phyloP scores from a whole-genome alignment of 148 eudicot genomes.

The Diospyros lotus region DNA sequence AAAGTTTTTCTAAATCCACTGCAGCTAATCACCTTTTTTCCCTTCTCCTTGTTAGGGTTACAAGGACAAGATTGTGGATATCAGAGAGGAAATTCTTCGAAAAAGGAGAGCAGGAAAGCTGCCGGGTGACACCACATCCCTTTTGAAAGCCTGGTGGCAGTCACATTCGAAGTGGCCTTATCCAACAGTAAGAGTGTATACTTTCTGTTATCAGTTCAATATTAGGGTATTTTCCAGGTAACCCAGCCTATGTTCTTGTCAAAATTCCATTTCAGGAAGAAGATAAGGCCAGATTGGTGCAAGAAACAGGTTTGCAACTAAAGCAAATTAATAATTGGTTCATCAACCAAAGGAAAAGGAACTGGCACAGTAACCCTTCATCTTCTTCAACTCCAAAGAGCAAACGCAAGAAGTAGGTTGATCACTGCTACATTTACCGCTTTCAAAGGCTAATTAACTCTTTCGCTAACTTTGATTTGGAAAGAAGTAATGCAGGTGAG shows the following conservation, averaged over 20 bases:
- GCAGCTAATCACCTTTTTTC: conserved; percentile 5
- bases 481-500: conserved; percentile 39
- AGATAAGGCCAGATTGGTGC: conserved; percentile 90
- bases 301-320: conserved; percentile 88
- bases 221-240: no score
- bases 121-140: conserved; percentile 92
- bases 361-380: conserved; percentile 92
- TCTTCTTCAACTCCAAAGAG: conserved; percentile 59
- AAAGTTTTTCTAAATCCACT: background rate
- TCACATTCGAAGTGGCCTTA: conserved; percentile 97
- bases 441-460: background rate
- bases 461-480: conserved; percentile 17
- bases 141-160: conserved; percentile 97
- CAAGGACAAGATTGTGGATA: conserved; percentile 89
- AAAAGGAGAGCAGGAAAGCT: conserved; percentile 97
- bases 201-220: background rate
- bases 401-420: conserved; percentile 78
- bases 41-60: conserved; percentile 46
- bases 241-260: no score
- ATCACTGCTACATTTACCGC: background rate
- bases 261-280: conserved; percentile 58
- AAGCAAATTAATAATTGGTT: conserved; percentile 98
- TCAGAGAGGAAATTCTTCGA: conserved; percentile 88
- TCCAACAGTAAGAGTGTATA: conserved; percentile 62
- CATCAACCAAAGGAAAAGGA: conserved; percentile 92